Base-by-base conservation (phyloP, 305 asterid species). In the Fraxinus albicans region DNA sequence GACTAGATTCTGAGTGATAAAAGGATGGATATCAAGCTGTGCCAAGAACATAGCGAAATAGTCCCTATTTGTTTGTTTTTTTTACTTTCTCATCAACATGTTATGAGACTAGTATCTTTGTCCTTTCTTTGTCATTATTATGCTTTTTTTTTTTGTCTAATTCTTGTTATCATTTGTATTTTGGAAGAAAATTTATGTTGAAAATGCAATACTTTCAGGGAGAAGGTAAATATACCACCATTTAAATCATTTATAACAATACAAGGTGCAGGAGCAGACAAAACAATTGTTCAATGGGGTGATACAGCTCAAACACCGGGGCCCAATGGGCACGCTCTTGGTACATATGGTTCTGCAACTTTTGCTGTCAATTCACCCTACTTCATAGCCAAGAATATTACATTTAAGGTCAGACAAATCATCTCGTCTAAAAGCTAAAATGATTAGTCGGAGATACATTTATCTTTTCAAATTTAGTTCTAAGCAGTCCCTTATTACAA, bases 301-400 rank as follows among this genome's bases (percentile, higher is more conserved):
- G 99, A 95, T 79, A 92, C 97, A 15, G 97, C 98, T 19, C 93
- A 91, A 42, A 91, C 98, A 25, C 85, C 9, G 13, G 99, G 97
- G 8, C 92, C 94, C 6, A 89, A 63, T 7, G 95, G 95, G 53
- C 84, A 58, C 77, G 97, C 98, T 5, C 93, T 95, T 38, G 99
- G 99, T 69, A 95, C 98, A 7, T 92, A 84, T 85, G 98, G 90
- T 6, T 95, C 99, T 6, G 99, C 99, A 23, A 95, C 99, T 77
- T 95, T 95, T 90, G 98, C 97, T 0, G 98, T 92, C 13, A 95
- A 95, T 80, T 88, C 99, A 0, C 98, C 95, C 0, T 95, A 86
- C 84, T 95, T 95, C 76, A 87, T 93, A 40, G 99, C 98, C 89
- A 91, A 83, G 85, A 94, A 95, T 58, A 91, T 95, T 38, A 94